A percentile compares a stretch with the other conserved stretches of the same genome.
Conservation (phyloP, 208 protist genomes). For the Acanthamoeba lugdunensis region DNA sequence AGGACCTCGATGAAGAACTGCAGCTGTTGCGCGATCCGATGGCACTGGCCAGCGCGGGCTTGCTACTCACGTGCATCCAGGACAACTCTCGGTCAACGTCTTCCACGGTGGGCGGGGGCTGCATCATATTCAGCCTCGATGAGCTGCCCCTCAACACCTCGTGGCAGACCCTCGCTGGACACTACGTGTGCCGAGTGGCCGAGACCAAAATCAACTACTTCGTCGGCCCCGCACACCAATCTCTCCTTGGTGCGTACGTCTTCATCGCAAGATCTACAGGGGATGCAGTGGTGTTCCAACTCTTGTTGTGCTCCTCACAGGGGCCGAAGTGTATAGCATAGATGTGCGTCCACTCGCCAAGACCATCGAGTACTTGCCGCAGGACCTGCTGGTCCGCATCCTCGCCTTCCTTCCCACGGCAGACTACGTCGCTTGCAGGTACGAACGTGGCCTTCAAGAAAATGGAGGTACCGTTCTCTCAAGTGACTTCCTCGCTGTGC, state of each 20-base stretch:
- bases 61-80: conserved; percentile 5
- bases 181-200: not conserved
- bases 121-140: conserved; percentile 13
- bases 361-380: conserved; percentile 26
- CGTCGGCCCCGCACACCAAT: not conserved
- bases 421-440: conserved; percentile 1
- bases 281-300: too few species aligned
- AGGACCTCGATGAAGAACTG: not conserved
- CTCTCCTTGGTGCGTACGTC: not conserved
- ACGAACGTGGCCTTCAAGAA: not conserved
- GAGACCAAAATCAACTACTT: conserved; percentile 27
- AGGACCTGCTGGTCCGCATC: not conserved
- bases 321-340: not conserved
- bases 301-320: not conserved
- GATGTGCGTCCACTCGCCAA: not conserved
- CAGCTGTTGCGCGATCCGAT: conserved; percentile 1
- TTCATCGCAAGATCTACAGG: not conserved
- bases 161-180: not conserved
- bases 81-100: not conserved
- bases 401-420: not conserved
- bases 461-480: not conserved
- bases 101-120: not conserved
- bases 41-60: not conserved
- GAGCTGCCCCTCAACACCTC: conserved; percentile 29
- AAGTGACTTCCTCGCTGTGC: not conserved